Percentiles rank a stretch among this genome's conserved stretches.
phyloP scores from a whole-genome alignment of 805 yeast species.

The Suhomyces sp. region DNA sequence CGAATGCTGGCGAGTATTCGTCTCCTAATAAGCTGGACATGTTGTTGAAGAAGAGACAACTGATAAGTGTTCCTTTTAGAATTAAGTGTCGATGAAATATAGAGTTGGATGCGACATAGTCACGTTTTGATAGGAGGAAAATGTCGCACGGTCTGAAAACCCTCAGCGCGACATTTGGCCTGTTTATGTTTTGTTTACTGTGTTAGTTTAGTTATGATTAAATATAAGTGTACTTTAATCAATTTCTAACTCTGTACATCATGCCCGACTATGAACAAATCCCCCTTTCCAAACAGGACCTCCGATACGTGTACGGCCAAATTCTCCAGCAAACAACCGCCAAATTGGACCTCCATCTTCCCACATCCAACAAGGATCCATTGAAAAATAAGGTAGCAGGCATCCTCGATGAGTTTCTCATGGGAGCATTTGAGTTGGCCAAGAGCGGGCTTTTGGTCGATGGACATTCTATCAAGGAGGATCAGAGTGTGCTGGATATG shows the following conservation, averaged over 20 bases:
- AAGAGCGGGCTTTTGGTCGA: slow-evolving; percentile 57
- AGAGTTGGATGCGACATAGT: too few relatives aligned
- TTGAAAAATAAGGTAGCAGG: slow-evolving; percentile 44
- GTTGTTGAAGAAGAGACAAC: too few relatives aligned
- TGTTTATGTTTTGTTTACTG: too few relatives aligned
- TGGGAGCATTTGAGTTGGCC: slow-evolving; percentile 57
- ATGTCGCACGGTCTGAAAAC: too few relatives aligned
- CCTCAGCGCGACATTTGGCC: too few relatives aligned
- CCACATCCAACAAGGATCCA: slow-evolving; percentile 36
- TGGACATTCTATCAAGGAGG: slow-evolving; percentile 33
- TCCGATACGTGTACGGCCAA: slow-evolving; percentile 47
- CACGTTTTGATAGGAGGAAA: too few relatives aligned
- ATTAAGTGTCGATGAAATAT: too few relatives aligned
- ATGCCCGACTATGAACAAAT: slow-evolving; percentile 36
- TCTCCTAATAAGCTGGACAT: slow-evolving; percentile 27
- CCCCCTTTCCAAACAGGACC: slow-evolving; percentile 52
- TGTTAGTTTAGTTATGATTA: too few relatives aligned
- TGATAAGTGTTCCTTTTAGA: too few relatives aligned
- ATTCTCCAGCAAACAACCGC: slow-evolving; percentile 41
- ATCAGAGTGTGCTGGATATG: slow-evolving; percentile 19
- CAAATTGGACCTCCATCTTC: slow-evolving; percentile 51
- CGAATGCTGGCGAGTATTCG: slow-evolving; percentile 84
- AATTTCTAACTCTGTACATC: too few relatives aligned
- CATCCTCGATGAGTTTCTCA: slow-evolving; percentile 46
- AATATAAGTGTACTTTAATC: too few relatives aligned